Percentiles rank a stretch among this genome's conserved stretches.
Conservation (phyloP, 2,329 filamentous ascomycete genomes). For the Trichophaea hybrida region DNA sequence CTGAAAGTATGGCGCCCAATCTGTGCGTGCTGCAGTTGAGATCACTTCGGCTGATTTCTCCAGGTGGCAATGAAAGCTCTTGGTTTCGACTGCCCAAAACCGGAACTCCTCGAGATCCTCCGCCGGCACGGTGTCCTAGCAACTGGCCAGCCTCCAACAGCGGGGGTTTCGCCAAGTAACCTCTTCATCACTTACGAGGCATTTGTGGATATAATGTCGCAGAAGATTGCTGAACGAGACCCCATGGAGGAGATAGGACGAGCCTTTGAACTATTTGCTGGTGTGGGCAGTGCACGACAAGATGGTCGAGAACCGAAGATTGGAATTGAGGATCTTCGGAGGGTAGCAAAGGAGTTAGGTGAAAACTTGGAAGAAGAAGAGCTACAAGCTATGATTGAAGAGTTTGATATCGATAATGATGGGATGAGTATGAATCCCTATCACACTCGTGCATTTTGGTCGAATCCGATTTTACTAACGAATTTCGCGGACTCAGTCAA, state of each 20-base stretch:
- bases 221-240: slow-evolving; percentile 66
- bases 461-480: neutral
- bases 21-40: slow-evolving; percentile 3
- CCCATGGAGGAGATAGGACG: slow-evolving; percentile 81
- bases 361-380: slow-evolving; percentile 90
- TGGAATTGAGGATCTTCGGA: slow-evolving; percentile 69
- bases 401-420: slow-evolving; percentile 90
- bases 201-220: slow-evolving; percentile 64
- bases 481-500: slow-evolving; percentile 37
- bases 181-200: slow-evolving; percentile 58
- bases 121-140: slow-evolving; percentile 64
- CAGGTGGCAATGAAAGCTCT: slow-evolving; percentile 80
- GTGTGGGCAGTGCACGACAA: slow-evolving; percentile 51
- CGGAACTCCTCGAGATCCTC: slow-evolving; percentile 67
- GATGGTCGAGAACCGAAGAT: slow-evolving; percentile 41
- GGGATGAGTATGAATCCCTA: slow-evolving; percentile 39
- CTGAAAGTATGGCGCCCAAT: slow-evolving; percentile 43
- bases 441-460: slow-evolving; percentile 29
- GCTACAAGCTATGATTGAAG: slow-evolving; percentile 88
- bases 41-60: slow-evolving; percentile 7
- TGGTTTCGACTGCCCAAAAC: slow-evolving; percentile 79
- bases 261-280: slow-evolving; percentile 87
- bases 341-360: slow-evolving; percentile 79
- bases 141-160: slow-evolving; percentile 41
- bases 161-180: slow-evolving; percentile 36